Evolutionary conservation across 2,329 filamentous ascomycete genomes (phyloP).

Genomic region (Cladosporium cucumerinum): DNA sequence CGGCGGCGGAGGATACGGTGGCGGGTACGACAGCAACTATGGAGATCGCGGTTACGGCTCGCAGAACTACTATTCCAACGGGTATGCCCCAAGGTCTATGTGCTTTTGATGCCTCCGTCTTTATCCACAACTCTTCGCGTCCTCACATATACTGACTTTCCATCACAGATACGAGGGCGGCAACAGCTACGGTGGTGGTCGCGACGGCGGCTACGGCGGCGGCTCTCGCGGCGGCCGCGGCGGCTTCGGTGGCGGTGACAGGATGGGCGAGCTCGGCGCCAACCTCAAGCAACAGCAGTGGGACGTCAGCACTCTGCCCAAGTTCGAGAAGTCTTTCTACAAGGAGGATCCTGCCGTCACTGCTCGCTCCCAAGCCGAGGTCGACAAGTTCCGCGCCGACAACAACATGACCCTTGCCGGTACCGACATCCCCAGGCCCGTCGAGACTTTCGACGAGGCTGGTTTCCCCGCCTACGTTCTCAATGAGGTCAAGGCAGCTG

Average conservation of each 20-base stretch:
- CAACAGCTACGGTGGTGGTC: conserved; percentile 25
- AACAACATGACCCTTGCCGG: conserved; percentile 83
- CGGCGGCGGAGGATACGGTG: conserved; percentile 25
- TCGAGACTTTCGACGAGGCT: conserved; percentile 96
- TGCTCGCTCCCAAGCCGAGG: conserved; percentile 70
- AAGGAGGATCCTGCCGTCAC: conserved; percentile 84
- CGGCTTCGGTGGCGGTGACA: conserved; percentile 74
- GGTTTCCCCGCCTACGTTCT: conserved; percentile 96
- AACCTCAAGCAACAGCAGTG: conserved; percentile 84
- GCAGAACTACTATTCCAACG: conserved; percentile 47
- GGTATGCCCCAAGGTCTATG: conserved; percentile 44
- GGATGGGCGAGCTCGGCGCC: conserved; percentile 88
- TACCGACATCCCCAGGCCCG: conserved; percentile 79
- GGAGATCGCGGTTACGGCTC: conserved; percentile 43
- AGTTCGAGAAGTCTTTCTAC: conserved; percentile 99
- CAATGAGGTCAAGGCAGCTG: conserved; percentile 97
- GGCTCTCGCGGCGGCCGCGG: conserved; percentile 37
- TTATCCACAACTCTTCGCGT: conserved; percentile 1
- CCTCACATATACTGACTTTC: conserved; percentile 7
- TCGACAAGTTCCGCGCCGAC: conserved; percentile 82
- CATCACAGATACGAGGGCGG: conserved; percentile 24
- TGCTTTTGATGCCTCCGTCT: conserved; percentile 34
- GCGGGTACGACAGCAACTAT: conserved; percentile 31
- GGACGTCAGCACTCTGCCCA: conserved; percentile 77
- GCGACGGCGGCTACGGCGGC: conserved; percentile 20